These are phyloP conservation scores for Beauveria asiatica DNA, from an alignment of 2,329 filamentous ascomycete genomes.

Conservation along the genomic window DNA sequence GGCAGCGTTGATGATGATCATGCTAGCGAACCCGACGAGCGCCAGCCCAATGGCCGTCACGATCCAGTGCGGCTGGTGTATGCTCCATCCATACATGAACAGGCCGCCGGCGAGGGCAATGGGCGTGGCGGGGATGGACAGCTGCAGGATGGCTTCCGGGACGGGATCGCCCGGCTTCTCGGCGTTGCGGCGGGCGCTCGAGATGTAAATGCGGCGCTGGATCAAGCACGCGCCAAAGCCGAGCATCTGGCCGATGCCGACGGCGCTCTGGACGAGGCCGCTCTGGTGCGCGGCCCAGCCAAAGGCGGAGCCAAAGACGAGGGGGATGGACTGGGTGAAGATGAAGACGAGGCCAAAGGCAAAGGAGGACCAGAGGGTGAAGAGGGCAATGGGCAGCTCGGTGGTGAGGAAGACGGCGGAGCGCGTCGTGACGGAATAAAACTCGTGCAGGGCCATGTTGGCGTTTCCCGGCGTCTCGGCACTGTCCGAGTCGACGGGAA, in stretches of 20 bases:
- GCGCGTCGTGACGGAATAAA: constrained; percentile 1
- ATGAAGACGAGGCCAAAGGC: constrained; percentile 13
- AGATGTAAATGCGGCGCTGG: constrained; percentile 5
- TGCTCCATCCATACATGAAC: constrained; percentile 13
- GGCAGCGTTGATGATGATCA: constrained; percentile 9
- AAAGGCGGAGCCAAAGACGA: constrained; percentile 8
- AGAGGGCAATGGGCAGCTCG: constrained; percentile 11
- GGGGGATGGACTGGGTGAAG: constrained; percentile 12
- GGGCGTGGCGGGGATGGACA: constrained; percentile 9
- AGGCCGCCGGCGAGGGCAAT: constrained; percentile 10
- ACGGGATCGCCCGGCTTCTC: constrained; percentile 6
- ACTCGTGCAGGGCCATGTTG: background rate
- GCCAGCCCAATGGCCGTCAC: constrained; percentile 7
- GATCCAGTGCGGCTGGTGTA: constrained; percentile 12
- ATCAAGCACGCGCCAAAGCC: constrained; percentile 7
- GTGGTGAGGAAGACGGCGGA: constrained; percentile 12
- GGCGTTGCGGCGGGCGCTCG: background rate
- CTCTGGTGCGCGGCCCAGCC: constrained; percentile 3
- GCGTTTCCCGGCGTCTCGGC: background rate
- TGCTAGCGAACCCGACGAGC: constrained; percentile 12
- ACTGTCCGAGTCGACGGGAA: background rate
- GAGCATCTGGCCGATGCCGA: constrained; percentile 13
- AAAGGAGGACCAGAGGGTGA: constrained; percentile 13
- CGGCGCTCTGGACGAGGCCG: constrained; percentile 10
- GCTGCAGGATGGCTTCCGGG: constrained; percentile 11